phyloP scores from a whole-genome alignment of 2,329 filamentous ascomycete species.

The Apiospora arundinis region DNA sequence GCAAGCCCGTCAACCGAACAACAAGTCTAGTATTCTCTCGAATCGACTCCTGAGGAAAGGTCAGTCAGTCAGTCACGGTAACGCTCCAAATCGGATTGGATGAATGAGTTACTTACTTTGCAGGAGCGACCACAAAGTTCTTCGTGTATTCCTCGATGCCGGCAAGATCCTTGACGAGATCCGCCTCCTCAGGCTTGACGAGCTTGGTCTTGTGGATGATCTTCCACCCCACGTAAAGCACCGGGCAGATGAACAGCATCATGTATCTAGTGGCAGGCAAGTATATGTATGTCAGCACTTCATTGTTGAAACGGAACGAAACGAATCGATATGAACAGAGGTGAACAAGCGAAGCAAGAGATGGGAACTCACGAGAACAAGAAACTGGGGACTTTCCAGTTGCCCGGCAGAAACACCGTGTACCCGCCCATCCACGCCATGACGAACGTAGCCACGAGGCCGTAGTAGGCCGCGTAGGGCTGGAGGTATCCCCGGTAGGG shows the following conservation, averaged over 20 bases:
- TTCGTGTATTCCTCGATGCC: slow-evolving; percentile 73
- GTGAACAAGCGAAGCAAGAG: background rate
- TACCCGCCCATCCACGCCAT: slow-evolving; percentile 82
- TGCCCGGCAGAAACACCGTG: slow-evolving; percentile 72
- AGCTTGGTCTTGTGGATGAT: slow-evolving; percentile 67
- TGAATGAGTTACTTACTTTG: slow-evolving; percentile 52
- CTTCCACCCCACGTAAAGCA: slow-evolving; percentile 76
- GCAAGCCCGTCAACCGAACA: background rate
- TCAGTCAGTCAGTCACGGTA: background rate
- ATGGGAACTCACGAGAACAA: slow-evolving; percentile 65
- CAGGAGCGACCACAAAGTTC: slow-evolving; percentile 60
- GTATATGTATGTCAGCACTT: slow-evolving; percentile 1
- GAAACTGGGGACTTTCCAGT: slow-evolving; percentile 74
- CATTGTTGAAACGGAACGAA: background rate
- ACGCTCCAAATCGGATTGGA: no score
- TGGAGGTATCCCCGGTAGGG: slow-evolving; percentile 74
- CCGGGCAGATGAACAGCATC: slow-evolving; percentile 74
- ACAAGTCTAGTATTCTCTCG: slow-evolving; percentile 20
- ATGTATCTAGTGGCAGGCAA: slow-evolving; percentile 57
- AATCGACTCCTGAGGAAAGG: slow-evolving; percentile 13
- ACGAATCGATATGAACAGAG: no score
- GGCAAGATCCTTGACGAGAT: slow-evolving; percentile 66
- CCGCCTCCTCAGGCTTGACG: slow-evolving; percentile 62
- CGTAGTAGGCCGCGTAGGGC: slow-evolving; percentile 75
- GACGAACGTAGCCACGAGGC: slow-evolving; percentile 65